A percentile compares a stretch with the other conserved stretches of the same genome.
These are phyloP conservation scores for Phytophthora fragariae DNA, from an alignment of 352 stramenopile species.

Conservation along the genomic window DNA sequence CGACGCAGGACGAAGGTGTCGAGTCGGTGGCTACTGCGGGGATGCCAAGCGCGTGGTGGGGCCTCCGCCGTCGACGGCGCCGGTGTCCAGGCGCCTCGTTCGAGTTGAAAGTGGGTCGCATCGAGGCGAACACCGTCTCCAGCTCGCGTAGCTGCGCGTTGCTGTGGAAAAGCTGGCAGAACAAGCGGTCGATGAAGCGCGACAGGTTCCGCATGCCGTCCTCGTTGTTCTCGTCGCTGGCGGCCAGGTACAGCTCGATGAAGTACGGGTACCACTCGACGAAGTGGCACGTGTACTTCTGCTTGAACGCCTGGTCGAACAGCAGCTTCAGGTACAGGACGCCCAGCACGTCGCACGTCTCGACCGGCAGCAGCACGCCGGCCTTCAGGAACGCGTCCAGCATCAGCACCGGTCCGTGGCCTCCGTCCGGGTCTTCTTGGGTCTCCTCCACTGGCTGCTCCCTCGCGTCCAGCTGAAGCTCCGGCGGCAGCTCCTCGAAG, in stretches of 20 bases:
- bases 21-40: constrained; percentile 18
- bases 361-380: constrained; percentile 71
- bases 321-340: constrained; percentile 86
- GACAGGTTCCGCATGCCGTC: constrained; percentile 80
- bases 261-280: constrained; percentile 85
- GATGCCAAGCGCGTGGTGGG: constrained; percentile 19
- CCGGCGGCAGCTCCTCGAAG: constrained; percentile 61
- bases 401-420: constrained; percentile 38
- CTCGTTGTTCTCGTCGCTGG: constrained; percentile 77
- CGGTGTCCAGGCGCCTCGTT: constrained; percentile 12
- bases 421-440: constrained; percentile 26
- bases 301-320: constrained; percentile 85
- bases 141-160: constrained; percentile 77
- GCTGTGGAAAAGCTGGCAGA: constrained; percentile 89
- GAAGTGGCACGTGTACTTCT: constrained; percentile 84
- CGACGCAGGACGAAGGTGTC: constrained; percentile 55
- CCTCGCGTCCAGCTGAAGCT: constrained; percentile 49
- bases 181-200: constrained; percentile 84
- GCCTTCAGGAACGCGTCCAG: constrained; percentile 81
- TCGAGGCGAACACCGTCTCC: constrained; percentile 54
- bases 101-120: constrained; percentile 27
- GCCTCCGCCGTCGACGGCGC: constrained; percentile 15
- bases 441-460: constrained; percentile 19
- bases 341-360: constrained; percentile 78
- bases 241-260: constrained; percentile 71